Evolutionary conservation across 2,329 filamentous ascomycete species (phyloP), one percentile per base, ranked within the genome.

Genomic region (Apiospora malaysiana): DNA sequence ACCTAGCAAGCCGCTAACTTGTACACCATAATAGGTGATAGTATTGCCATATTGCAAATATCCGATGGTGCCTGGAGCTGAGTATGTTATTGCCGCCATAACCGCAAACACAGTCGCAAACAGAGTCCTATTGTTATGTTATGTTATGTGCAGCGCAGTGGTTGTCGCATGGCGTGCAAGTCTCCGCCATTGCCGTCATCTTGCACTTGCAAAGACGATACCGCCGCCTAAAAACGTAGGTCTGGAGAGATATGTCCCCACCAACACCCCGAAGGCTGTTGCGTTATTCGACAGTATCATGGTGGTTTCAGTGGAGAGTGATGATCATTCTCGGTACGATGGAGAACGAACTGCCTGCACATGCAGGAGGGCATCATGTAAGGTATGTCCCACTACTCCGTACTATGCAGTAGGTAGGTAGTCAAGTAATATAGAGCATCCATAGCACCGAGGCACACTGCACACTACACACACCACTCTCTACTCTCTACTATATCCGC

Each of bases 171-270:
- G 32, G 56, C 32, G 56, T n/a, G 56, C 56, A 32, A 40, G 56
- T 63, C 27, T 63, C 56, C 56, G 56, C 56, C 56, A 21, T 40
- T 63, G 56, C 32, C 56, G 32, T 63, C 56, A 63, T 63, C 27
- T 40, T 63, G 56, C 56, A n/a, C 27, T 63, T 40, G 56, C 32
- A 18, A 40, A 40, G 56, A 40, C 56, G 32, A 63, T 37, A 37
- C 6, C 47, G n/a, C 51, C 51, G 51, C 27, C 27, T 37, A 37
- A 21, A 27, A 37, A 9, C 14, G 43, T 18, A 46, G 43, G 27
- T 37, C 32, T 16, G 27, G 21, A 37, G 8, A 59, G 37, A 59
- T 14, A 42, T 14, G 40, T 42, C 8, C 21, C 51, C 51, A 59
- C 51, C 27, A 21, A 37, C 18, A 16, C 27, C 32, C 2, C 7